Percentiles rank a stretch among this genome's conserved stretches.
These are phyloP conservation scores for Pythium rishiriense DNA, from an alignment of 352 stramenopile genomes.

Conservation along the genomic window DNA sequence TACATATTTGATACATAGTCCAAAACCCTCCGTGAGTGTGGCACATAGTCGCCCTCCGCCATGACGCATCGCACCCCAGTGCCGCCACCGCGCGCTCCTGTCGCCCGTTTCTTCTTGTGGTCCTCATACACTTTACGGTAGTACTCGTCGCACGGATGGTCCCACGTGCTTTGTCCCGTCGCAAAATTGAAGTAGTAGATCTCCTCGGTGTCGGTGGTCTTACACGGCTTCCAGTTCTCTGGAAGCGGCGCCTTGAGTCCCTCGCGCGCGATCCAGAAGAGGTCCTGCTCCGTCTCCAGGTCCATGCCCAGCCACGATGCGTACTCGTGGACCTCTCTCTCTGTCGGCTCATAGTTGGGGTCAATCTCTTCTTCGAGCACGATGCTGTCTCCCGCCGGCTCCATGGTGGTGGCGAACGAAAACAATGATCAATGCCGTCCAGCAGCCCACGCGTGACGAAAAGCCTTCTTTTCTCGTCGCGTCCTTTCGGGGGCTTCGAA, in stretches of 20 bases:
- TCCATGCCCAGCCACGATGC: constrained; percentile 96
- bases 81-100: not conserved
- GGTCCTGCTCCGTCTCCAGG: constrained; percentile 85
- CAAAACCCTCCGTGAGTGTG: no score
- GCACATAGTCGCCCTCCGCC: no score
- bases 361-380: constrained; percentile 95
- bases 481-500: constrained; percentile 4
- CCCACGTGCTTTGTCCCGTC: constrained; percentile 91
- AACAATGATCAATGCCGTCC: not conserved
- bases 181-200: constrained; percentile 98
- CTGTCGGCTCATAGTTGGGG: constrained; percentile 92
- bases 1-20: no score
- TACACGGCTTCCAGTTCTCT: constrained; percentile 96
- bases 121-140: constrained; percentile 94
- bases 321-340: constrained; percentile 93
- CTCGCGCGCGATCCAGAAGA: constrained; percentile 95
- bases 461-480: constrained; percentile 1
- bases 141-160: constrained; percentile 94
- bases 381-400: constrained; percentile 75
- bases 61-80: not conserved
- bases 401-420: constrained; percentile 30
- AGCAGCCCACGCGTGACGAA: not conserved
- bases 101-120: constrained; percentile 79
- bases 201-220: constrained; percentile 94
- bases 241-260: constrained; percentile 92